Evolutionary conservation across 345 rosid species (phyloP).

Genomic region (Citrus reticulata): DNA sequence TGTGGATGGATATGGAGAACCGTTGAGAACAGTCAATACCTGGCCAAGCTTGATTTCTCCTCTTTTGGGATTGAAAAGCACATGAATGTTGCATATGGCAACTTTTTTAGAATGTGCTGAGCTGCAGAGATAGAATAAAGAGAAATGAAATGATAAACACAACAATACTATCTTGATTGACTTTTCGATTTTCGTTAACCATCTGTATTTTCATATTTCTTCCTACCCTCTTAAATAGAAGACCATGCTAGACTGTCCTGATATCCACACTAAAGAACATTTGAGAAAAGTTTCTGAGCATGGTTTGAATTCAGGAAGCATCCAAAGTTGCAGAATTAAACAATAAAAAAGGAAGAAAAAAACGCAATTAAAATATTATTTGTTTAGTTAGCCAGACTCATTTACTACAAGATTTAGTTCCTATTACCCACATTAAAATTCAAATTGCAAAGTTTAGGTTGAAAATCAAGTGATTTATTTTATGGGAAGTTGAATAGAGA

Average conservation of each 20-base stretch:
- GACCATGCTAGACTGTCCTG: background rate
- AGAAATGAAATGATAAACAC: background rate
- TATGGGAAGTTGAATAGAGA: background rate
- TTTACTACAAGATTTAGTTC: background rate
- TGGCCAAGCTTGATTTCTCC: conserved; percentile 97
- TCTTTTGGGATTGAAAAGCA: conserved; percentile 90
- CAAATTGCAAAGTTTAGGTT: background rate
- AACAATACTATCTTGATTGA: background rate
- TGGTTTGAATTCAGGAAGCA: background rate
- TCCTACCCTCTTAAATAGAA: background rate
- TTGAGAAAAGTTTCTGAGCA: background rate
- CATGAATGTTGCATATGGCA: conserved; percentile 86
- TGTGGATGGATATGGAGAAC: background rate
- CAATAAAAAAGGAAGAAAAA: background rate
- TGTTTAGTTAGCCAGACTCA: background rate
- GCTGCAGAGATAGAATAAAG: conserved; percentile 38
- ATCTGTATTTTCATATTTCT: background rate
- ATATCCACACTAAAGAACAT: background rate
- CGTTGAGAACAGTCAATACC: conserved; percentile 40
- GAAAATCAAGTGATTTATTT: background rate
- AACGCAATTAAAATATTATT: background rate
- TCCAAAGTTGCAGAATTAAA: background rate
- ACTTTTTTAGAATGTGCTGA: conserved; percentile 44
- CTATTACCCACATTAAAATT: background rate
- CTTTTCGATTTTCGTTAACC: background rate